Evolutionary conservation across 805 yeast genomes (phyloP), one percentile per base, ranked within the genome.

Genomic region (Metschnikowia baotianmanensis): DNA sequence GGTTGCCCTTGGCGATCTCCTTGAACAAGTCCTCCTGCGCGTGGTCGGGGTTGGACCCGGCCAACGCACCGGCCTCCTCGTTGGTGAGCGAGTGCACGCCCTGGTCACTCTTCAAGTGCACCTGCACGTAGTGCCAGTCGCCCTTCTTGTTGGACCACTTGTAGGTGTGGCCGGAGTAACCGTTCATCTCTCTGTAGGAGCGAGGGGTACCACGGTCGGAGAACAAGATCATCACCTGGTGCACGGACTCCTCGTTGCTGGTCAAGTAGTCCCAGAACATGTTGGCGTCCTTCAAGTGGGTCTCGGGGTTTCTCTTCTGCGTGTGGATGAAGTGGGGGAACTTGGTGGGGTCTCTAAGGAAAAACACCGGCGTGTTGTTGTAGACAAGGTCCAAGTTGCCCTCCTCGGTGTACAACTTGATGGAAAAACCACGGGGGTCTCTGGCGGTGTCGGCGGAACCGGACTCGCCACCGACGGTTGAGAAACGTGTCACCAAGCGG

Each of bases 271-370:
- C 91, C 95, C 95, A 86, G 63, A 83, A 83, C 85, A 80, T 80
- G 65, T 82, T 76, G 15, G 91, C 74, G 62, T 85, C 93, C 64
- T 83, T 83, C 63, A 83, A 69, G 65, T 85, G 85, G 30, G 89
- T 84, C 61, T 82, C 45, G 3, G 95, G 93, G 67, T 83, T 76
- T 69, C 95, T 77, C 79, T 86, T 86, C 65, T 87, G 95, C 16
- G 95, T 83, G 66, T 87, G 95, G 58, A 86, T 86, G 58, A 86
- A 86, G 57, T 82, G 86, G 34, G 95, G 93, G 71, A 86, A 87
- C 70, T 87, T 86, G 44, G 82, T 71, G 38, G 91, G 89, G 62
- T 87, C 95, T 69, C 95, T 80, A 49, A 86, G 67, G 69, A 86
- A 86, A 66, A 86, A 86, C 42, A 86, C 76, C 10, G 95, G 95